Evolutionary conservation across 257 asterid genomes (phyloP).

Genomic region (Przewalskia tangutica): DNA sequence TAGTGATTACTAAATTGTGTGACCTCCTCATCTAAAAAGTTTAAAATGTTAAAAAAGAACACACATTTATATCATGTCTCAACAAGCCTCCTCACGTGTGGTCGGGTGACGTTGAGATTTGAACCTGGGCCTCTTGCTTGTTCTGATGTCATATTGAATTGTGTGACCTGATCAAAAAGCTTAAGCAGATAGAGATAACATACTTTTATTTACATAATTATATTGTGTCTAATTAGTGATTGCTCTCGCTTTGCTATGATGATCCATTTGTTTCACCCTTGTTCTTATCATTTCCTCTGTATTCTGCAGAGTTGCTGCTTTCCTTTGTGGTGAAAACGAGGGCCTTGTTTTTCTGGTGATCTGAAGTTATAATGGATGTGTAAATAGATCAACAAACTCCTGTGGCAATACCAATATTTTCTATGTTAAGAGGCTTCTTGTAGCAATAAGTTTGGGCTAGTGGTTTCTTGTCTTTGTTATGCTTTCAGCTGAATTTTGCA

Average conservation of each 20-base stretch:
- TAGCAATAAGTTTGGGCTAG: not conserved
- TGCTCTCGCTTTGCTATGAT: not conserved
- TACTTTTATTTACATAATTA: not conserved
- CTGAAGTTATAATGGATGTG: not conserved
- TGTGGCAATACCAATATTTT: not conserved
- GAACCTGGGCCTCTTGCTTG: no score
- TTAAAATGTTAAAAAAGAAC: no score
- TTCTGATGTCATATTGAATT: no score
- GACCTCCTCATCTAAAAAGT: no score
- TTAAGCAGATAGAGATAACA: not conserved
- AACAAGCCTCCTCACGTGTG: no score
- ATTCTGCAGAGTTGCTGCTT: conserved; percentile 17
- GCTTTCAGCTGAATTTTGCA: not conserved
- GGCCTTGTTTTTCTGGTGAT: not conserved
- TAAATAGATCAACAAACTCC: conserved; percentile 8
- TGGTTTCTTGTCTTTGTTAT: not conserved
- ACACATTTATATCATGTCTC: no score
- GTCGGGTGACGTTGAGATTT: no score
- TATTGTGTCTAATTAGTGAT: not conserved
- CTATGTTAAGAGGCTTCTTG: not conserved
- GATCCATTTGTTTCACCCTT: not conserved
- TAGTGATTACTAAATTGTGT: not conserved
- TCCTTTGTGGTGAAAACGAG: conserved; percentile 11
- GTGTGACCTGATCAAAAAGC: not conserved
- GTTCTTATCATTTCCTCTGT: not conserved